A percentile compares a stretch with the other conserved stretches of the same genome.
Conservation (phyloP, 2,329 filamentous ascomycete species). For the Cladosporium sp. region DNA sequence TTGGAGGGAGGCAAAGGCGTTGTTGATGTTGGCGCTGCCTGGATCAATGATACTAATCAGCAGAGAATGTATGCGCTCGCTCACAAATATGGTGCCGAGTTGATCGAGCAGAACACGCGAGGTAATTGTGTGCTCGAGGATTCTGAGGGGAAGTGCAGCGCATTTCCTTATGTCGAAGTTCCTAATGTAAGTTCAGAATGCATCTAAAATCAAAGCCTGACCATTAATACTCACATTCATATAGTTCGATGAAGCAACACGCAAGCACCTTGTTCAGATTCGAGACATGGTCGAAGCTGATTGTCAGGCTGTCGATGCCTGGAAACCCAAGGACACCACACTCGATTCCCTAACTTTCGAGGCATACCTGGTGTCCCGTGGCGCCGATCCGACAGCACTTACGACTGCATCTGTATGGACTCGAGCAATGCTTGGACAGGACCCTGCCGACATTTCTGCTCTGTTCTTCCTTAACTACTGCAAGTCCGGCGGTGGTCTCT, state of each 20-base stretch:
- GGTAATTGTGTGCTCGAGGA: constrained; percentile 44
- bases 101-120: constrained; percentile 46
- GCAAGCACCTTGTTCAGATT: constrained; percentile 29
- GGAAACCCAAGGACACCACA: constrained; percentile 20
- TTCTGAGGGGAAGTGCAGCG: constrained; percentile 30
- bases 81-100: constrained; percentile 38
- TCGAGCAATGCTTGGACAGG: constrained; percentile 48
- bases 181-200: constrained; percentile 21
- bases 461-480: constrained; percentile 55
- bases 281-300: constrained; percentile 36
- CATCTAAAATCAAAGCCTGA: neutral
- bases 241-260: constrained; percentile 22
- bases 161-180: constrained; percentile 32
- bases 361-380: constrained; percentile 33
- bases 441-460: constrained; percentile 48
- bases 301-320: constrained; percentile 33
- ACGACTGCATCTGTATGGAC: constrained; percentile 44
- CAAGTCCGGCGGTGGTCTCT: constrained; percentile 49
- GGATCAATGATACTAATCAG: constrained; percentile 57
- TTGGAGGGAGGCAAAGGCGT: constrained; percentile 32
- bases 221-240: neutral
- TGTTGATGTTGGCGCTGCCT: constrained; percentile 54
- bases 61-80: constrained; percentile 41
- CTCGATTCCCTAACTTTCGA: constrained; percentile 39
- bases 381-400: constrained; percentile 31